A percentile compares a stretch with the other conserved stretches of the same genome.
Evolutionary conservation across 495 filamentous ascomycete genomes (phyloP).

Genomic region (Aspergillus haitiensis): DNA sequence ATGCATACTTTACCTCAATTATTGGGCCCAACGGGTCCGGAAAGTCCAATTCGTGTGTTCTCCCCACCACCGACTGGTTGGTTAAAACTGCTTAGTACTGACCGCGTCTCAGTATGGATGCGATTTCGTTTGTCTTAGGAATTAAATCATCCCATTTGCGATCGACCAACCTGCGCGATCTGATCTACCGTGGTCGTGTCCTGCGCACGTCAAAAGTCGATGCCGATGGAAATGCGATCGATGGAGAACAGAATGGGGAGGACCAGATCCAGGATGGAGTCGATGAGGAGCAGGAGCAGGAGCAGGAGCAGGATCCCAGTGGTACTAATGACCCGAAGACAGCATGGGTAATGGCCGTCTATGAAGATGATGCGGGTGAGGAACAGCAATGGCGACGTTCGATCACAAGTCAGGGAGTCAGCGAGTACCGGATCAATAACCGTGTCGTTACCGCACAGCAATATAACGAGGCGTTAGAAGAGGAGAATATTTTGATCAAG

Average conservation of each 20-base stretch:
- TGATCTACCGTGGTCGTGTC: slow-evolving; percentile 95
- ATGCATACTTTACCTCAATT: slow-evolving; percentile 98
- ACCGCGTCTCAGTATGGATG: slow-evolving; percentile 77
- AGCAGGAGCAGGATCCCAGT: slow-evolving; percentile 51
- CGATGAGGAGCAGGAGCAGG: slow-evolving; percentile 45
- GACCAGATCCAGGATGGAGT: slow-evolving; percentile 42
- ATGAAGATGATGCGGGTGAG: slow-evolving; percentile 95
- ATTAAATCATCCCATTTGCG: slow-evolving; percentile 97
- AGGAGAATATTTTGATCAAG: slow-evolving; percentile 96
- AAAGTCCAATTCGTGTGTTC: slow-evolving; percentile 97
- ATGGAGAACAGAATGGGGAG: slow-evolving; percentile 52
- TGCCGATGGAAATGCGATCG: slow-evolving; percentile 72
- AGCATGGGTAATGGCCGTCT: slow-evolving; percentile 99
- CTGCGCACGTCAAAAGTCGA: slow-evolving; percentile 88
- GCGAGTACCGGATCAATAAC: slow-evolving; percentile 97
- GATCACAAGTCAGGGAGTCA: slow-evolving; percentile 83
- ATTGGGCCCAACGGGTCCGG: slow-evolving; percentile 99
- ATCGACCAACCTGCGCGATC: slow-evolving; percentile 89
- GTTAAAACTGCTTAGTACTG: slow-evolving; percentile 20
- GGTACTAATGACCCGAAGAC: slow-evolving; percentile 76
- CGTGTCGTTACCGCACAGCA: slow-evolving; percentile 81
- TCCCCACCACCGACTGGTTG: not conserved
- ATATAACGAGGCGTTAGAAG: slow-evolving; percentile 91
- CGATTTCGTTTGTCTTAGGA: slow-evolving; percentile 97
- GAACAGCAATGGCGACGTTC: slow-evolving; percentile 93